Evolutionary conservation across 352 stramenopile species (phyloP).

Genomic region (Peronospora destructor): DNA sequence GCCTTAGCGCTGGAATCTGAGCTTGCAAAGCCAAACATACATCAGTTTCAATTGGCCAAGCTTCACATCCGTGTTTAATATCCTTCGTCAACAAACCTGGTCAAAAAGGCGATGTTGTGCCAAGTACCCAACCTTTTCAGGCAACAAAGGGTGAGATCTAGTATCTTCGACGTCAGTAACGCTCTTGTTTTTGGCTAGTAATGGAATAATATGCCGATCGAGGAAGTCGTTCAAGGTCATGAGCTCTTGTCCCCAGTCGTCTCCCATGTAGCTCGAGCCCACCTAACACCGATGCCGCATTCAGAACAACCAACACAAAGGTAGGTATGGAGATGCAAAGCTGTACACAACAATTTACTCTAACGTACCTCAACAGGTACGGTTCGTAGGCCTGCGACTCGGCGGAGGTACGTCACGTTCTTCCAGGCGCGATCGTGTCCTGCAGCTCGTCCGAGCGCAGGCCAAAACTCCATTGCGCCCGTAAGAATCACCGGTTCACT

Average conservation of each 20-base stretch:
- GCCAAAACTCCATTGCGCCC: constrained; percentile 76
- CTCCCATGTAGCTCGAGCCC: constrained; percentile 69
- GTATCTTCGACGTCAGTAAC: not conserved
- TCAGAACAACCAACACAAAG: not conserved
- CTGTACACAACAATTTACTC: not conserved
- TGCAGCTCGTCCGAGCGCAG: constrained; percentile 42
- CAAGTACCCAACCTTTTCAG: constrained; percentile 56
- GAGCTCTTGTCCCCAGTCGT: constrained; percentile 73
- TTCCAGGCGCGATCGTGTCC: constrained; percentile 41
- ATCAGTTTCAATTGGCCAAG: constrained; percentile 10
- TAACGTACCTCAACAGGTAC: constrained; percentile 70
- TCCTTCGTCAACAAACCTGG: constrained; percentile 38
- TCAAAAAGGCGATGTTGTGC: constrained; percentile 88
- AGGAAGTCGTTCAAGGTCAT: constrained; percentile 81
- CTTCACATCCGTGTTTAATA: not conserved
- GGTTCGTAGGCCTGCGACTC: constrained; percentile 61
- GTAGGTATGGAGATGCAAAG: not conserved
- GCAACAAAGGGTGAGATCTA: not conserved
- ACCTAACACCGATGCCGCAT: constrained; percentile 29
- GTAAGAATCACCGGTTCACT: constrained; percentile 73
- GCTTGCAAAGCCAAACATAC: constrained; percentile 5
- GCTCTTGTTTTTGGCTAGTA: constrained; percentile 2
- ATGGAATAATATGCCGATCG: constrained; percentile 45
- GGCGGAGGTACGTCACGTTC: constrained; percentile 60
- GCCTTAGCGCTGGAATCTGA: constrained; percentile 73